A percentile compares a stretch with the other conserved stretches of the same genome.
Conservation (phyloP, 1,284 basidiomycete species). For the Sphaerobolus stellatus region DNA sequence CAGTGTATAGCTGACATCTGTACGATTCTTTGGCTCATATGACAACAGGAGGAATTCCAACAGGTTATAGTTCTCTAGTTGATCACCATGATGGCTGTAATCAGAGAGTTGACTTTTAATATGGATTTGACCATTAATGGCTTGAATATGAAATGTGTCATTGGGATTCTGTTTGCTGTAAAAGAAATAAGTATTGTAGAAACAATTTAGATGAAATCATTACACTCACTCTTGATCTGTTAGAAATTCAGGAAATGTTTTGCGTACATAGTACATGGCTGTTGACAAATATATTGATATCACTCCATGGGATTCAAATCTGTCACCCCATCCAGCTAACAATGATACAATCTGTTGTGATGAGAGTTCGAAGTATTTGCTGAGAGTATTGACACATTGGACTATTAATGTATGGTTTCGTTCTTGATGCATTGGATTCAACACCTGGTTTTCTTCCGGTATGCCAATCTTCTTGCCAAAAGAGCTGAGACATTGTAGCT, state of each 20-base stretch:
- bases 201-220: background rate
- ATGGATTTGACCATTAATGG: background rate
- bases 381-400: conserved; percentile 10
- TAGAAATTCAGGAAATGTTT: background rate
- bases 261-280: background rate
- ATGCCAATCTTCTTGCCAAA: background rate
- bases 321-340: conserved; percentile 9
- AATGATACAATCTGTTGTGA: conserved; percentile 11
- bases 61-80: background rate
- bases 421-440: too few relatives aligned
- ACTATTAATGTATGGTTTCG: conserved; percentile 1
- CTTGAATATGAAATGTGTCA: background rate
- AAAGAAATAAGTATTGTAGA: background rate
- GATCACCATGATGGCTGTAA: background rate
- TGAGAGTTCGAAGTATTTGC: conserved; percentile 12
- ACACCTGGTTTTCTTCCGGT: too few relatives aligned
- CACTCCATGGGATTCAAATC: background rate
- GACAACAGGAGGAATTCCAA: background rate
- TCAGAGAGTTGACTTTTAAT: background rate
- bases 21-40: background rate
- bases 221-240: background rate
- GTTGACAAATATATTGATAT: background rate
- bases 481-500: conserved; percentile 23
- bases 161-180: background rate
- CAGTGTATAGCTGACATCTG: background rate